These are phyloP conservation scores for Diutina neorugosa DNA, from an alignment of 1,139 yeast genomes.

Conservation along the genomic window DNA sequence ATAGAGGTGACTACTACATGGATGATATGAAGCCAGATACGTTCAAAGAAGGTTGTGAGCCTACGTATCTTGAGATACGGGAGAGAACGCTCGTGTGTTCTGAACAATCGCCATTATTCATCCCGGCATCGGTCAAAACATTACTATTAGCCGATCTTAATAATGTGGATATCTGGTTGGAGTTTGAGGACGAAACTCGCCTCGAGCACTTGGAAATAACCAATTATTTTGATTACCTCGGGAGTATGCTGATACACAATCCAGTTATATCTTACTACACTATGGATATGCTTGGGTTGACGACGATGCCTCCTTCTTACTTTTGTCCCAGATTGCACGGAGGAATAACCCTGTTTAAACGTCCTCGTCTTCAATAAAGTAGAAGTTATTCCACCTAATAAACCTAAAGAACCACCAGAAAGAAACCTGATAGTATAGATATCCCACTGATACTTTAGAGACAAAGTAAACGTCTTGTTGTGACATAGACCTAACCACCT, in stretches of 20 bases:
- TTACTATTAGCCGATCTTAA: background rate
- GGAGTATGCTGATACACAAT: background rate
- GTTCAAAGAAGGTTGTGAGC: background rate
- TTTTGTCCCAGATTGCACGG: background rate
- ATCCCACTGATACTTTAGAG: too few species aligned
- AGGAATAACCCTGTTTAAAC: background rate
- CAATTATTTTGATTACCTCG: background rate
- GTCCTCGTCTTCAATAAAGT: background rate
- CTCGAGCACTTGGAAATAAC: background rate
- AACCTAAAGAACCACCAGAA: too few species aligned
- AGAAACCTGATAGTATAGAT: too few species aligned
- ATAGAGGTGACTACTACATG: too few species aligned
- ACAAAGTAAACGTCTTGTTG: too few species aligned
- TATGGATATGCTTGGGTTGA: background rate
- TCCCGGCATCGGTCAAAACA: background rate
- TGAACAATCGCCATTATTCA: background rate
- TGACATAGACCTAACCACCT: too few species aligned
- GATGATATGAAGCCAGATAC: background rate
- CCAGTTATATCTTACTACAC: background rate
- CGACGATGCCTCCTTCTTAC: background rate
- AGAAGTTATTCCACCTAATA: too few species aligned
- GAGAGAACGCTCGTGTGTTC: background rate
- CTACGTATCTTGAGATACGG: background rate
- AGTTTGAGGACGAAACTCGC: background rate
- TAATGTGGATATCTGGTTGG: background rate